These are phyloP conservation scores for Gossypium arboreum DNA, from an alignment of 345 rosid genomes.

Conservation along the genomic window DNA sequence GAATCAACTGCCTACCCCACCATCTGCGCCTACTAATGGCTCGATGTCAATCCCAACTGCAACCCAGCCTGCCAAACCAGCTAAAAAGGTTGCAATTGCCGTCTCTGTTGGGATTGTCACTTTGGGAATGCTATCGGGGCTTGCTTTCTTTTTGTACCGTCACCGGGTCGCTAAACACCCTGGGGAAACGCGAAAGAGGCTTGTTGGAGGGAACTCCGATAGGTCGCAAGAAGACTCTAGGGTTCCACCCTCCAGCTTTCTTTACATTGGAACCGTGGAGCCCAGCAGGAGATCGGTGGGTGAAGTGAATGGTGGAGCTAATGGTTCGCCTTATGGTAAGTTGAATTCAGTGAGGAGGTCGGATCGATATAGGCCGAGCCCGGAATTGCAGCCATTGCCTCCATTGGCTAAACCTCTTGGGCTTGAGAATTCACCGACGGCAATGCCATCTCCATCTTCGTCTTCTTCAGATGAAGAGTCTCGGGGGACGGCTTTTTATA, in stretches of 20 bases:
- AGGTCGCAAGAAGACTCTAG: background rate
- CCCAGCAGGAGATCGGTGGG: constrained; percentile 44
- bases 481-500: constrained; percentile 57
- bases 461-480: constrained; percentile 66
- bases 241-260: background rate
- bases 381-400: constrained; percentile 91
- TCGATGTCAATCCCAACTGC: constrained; percentile 61
- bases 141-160: constrained; percentile 80
- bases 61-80: constrained; percentile 67
- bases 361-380: constrained; percentile 90
- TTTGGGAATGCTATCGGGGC: constrained; percentile 83
- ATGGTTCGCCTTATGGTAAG: constrained; percentile 69
- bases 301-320: constrained; percentile 41
- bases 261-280: constrained; percentile 76
- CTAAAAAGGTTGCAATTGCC: constrained; percentile 75
- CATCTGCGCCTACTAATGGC: constrained; percentile 46
- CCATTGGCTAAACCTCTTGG: constrained; percentile 55
- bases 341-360: constrained; percentile 64
- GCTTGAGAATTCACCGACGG: constrained; percentile 40
- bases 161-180: constrained; percentile 57
- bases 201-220: constrained; percentile 41
- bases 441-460: constrained; percentile 31
- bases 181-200: constrained; percentile 53
- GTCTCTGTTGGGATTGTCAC: constrained; percentile 92
- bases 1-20: constrained; percentile 41